Percentiles rank a stretch among this genome's conserved stretches.
Conservation (phyloP, 2,329 filamentous ascomycete genomes). For the Penicillium digitatum region DNA sequence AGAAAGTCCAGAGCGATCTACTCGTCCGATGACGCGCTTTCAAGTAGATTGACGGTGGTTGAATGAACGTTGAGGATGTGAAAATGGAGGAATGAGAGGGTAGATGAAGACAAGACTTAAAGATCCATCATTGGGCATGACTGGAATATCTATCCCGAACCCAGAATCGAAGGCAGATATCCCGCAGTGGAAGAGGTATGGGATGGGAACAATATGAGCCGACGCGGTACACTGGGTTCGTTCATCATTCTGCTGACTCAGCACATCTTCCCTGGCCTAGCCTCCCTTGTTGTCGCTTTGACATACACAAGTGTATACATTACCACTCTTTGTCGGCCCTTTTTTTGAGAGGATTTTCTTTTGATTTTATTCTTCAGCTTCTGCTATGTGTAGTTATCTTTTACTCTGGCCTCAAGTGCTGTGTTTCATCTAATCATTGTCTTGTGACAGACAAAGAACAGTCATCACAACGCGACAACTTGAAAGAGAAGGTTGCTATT, state of each 20-base stretch:
- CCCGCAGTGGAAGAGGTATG: conserved; percentile 2
- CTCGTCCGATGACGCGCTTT: conserved; percentile 8
- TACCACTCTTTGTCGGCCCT: not conserved
- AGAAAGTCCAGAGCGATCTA: not conserved
- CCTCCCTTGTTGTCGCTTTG: not conserved
- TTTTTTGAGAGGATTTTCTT: not conserved
- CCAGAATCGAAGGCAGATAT: not conserved
- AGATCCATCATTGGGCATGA: conserved; percentile 16
- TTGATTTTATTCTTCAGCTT: not conserved
- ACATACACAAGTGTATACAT: not conserved
- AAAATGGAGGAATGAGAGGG: not conserved
- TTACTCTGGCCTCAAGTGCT: not conserved
- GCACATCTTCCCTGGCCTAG: not conserved
- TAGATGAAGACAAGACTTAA: not conserved
- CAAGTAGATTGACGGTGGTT: not conserved
- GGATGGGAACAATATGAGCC: conserved; percentile 5
- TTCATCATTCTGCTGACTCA: conserved; percentile 10
- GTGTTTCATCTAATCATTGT: not conserved
- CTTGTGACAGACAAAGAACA: not conserved
- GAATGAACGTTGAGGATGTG: conserved; percentile 1
- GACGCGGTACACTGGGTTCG: not conserved
- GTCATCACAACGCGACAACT: not conserved
- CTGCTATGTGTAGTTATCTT: not conserved
- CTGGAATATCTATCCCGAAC: conserved; percentile 1
- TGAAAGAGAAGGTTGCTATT: not conserved